Evolutionary conservation across 176 grass and related monocot genomes (phyloP).

Genomic region (Zoysia pacifica): DNA sequence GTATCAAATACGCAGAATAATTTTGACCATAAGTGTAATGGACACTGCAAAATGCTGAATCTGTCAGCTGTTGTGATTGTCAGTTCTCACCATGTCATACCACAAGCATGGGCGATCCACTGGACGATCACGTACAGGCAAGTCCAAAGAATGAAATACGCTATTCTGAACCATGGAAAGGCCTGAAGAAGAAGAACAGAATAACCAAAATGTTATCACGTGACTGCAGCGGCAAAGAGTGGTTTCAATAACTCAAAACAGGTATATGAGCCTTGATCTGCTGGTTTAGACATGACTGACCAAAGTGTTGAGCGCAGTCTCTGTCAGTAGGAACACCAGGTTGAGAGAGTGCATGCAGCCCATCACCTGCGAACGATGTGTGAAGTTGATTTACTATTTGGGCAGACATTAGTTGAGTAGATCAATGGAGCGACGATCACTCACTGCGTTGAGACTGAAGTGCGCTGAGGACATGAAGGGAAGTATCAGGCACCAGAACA

Average conservation of each 20-base stretch:
- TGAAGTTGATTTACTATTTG: background rate
- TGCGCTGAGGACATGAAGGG: constrained; percentile 42
- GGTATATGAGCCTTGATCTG: too few relatives aligned
- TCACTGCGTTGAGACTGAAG: constrained; percentile 57
- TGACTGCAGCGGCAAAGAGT: too few relatives aligned
- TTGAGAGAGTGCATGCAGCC: constrained; percentile 53
- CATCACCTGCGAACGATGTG: constrained; percentile 42
- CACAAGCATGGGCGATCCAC: constrained; percentile 58
- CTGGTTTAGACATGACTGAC: background rate
- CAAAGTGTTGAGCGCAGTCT: constrained; percentile 55
- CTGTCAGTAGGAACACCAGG: constrained; percentile 48
- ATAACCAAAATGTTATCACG: background rate
- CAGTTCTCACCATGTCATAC: constrained; percentile 52
- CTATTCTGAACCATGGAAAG: constrained; percentile 59
- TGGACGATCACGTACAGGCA: constrained; percentile 55
- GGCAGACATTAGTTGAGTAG: background rate
- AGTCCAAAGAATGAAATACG: constrained; percentile 64
- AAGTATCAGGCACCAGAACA: constrained; percentile 58
- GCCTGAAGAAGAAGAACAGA: constrained; percentile 26
- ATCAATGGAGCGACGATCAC: background rate
- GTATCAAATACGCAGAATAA: too few relatives aligned
- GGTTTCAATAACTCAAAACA: too few relatives aligned
- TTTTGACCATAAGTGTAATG: too few relatives aligned
- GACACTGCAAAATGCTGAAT: too few relatives aligned
- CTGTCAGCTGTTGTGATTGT: background rate